phyloP scores from a whole-genome alignment of 306 rosid genomes.

The Heteromeles arbutifolia region DNA sequence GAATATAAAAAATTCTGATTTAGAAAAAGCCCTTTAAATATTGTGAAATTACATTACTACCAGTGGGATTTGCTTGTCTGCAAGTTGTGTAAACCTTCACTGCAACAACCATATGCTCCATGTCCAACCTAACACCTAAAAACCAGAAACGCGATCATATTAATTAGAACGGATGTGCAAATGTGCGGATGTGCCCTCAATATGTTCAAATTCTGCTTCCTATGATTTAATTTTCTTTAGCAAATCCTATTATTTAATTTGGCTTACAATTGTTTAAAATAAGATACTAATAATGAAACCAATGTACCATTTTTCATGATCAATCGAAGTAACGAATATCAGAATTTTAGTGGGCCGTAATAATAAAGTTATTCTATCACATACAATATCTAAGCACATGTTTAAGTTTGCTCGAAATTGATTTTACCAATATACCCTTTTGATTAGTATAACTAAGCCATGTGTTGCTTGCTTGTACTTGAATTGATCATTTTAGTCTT shows the following conservation, averaged over 20 bases:
- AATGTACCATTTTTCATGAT: not conserved
- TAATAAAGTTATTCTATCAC: too few species aligned
- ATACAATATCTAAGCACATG: too few species aligned
- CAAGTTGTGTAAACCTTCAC: not conserved
- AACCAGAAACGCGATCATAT: not conserved
- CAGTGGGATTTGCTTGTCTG: conserved; percentile 2
- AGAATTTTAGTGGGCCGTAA: too few species aligned
- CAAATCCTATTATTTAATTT: too few species aligned
- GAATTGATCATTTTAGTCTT: not conserved
- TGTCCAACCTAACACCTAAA: not conserved
- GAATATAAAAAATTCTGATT: conserved; percentile 16
- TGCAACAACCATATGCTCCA: not conserved
- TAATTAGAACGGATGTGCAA: too few species aligned
- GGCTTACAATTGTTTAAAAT: too few species aligned
- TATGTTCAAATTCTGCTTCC: too few species aligned
- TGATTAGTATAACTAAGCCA: not conserved
- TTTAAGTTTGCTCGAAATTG: not conserved
- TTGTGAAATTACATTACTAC: conserved; percentile 38
- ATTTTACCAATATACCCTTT: not conserved
- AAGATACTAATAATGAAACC: too few species aligned
- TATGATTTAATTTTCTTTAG: too few species aligned
- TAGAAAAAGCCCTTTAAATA: conserved; percentile 22
- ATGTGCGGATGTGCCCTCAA: too few species aligned
- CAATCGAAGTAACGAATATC: not conserved
- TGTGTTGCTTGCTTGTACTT: too few species aligned